phyloP scores from a whole-genome alignment of 805 yeast species.

The Starmerella etchellsii region DNA sequence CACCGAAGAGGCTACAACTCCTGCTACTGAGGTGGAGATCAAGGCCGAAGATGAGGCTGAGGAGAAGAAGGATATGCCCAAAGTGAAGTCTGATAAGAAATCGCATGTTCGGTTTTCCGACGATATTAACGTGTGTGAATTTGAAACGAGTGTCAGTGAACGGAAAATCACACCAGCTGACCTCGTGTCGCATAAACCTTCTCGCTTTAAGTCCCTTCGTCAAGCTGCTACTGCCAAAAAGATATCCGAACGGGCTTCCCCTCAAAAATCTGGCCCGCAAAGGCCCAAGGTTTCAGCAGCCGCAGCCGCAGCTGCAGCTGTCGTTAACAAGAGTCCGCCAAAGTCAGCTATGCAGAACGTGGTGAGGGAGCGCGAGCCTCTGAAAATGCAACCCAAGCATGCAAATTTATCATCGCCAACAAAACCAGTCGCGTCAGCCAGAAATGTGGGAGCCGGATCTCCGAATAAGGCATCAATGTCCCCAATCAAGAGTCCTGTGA shows the following conservation, averaged over 20 bases:
- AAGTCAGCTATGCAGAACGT: neutral
- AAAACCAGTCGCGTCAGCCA: neutral
- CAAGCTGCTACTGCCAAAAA: neutral
- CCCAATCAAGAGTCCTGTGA: neutral
- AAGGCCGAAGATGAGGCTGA: too few species aligned
- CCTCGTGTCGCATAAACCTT: constrained; percentile 17
- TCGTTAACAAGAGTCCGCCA: neutral
- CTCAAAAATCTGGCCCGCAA: neutral
- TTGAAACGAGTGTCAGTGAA: constrained; percentile 19
- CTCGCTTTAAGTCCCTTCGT: constrained; percentile 23
- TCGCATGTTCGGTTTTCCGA: constrained; percentile 18
- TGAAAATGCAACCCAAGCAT: neutral
- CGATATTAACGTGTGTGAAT: constrained; percentile 20
- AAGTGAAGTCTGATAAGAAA: constrained; percentile 1
- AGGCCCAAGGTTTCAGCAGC: constrained; percentile 9
- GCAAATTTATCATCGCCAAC: neutral
- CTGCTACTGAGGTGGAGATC: too few species aligned
- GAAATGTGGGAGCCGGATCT: neutral
- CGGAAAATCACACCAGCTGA: constrained; percentile 13
- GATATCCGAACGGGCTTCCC: neutral
- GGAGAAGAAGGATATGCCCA: neutral
- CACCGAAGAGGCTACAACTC: too few species aligned
- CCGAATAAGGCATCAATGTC: neutral
- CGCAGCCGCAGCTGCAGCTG: constrained; percentile 11
- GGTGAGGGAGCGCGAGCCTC: neutral